Percentiles rank a stretch among this genome's conserved stretches.
Evolutionary conservation across 2,329 filamentous ascomycete genomes (phyloP).

Genomic region (Aspergillus vadensis): DNA sequence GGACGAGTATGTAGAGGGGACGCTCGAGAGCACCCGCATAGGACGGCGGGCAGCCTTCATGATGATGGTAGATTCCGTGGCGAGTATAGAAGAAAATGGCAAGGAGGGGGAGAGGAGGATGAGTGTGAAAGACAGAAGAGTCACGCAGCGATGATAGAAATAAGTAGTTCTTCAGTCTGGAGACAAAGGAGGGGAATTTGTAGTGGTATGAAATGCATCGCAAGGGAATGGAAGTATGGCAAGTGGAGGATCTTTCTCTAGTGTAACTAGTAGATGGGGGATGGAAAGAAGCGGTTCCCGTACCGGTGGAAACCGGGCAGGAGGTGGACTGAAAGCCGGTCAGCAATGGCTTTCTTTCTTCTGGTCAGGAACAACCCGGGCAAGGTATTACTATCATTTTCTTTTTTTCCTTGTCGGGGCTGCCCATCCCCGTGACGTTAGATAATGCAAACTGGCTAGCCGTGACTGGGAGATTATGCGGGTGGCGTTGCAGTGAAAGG

Average conservation of each 20-base stretch:
- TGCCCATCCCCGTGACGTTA: background rate
- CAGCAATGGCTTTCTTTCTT: background rate
- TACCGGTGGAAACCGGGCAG: constrained; percentile 29
- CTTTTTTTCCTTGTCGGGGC: too few species aligned
- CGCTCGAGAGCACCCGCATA: constrained; percentile 24
- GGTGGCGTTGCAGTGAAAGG: background rate
- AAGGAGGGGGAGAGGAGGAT: background rate
- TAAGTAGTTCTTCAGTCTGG: background rate
- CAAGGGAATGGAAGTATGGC: background rate
- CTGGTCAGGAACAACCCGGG: too few species aligned
- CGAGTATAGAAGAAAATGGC: background rate
- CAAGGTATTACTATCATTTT: too few species aligned
- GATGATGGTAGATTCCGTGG: constrained; percentile 6
- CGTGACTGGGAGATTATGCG: background rate
- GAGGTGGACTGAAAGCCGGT: background rate
- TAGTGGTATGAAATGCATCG: background rate
- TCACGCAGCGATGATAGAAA: background rate
- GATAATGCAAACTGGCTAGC: background rate
- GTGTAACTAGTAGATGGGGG: background rate
- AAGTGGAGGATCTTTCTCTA: background rate
- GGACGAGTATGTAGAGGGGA: constrained; percentile 14
- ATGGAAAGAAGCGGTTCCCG: background rate
- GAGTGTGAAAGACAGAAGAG: background rate
- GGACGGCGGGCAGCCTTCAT: constrained; percentile 36
- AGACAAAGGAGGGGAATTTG: background rate